Evolutionary conservation across 495 filamentous ascomycete species (phyloP).

Genomic region (Cryomyces minteri): DNA sequence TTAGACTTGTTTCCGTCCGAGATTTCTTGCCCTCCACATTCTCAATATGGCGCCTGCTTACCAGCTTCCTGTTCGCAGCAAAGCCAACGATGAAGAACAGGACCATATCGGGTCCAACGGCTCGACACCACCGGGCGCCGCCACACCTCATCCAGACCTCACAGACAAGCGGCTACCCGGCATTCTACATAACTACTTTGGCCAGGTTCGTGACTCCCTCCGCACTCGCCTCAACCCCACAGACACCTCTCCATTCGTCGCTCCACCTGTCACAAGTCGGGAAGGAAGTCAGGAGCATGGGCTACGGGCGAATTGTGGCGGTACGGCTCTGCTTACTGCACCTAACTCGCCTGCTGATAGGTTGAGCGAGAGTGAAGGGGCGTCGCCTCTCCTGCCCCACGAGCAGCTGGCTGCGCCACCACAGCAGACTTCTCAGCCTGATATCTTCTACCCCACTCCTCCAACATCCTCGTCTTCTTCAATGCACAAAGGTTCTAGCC

Average conservation of each 20-base stretch:
- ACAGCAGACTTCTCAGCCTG: constrained; percentile 1
- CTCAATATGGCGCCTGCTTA: constrained; percentile 15
- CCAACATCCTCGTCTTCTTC: constrained; percentile 11
- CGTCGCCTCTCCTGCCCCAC: constrained; percentile 11
- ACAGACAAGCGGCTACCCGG: constrained; percentile 80
- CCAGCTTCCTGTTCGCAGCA: constrained; percentile 8
- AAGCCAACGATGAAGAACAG: constrained; percentile 43
- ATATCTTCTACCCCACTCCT: constrained; percentile 12
- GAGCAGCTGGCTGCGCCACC: constrained; percentile 2
- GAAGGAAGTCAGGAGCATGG: constrained; percentile 3
- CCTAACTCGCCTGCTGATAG: constrained; percentile 6
- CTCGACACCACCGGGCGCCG: constrained; percentile 58
- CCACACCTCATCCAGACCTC: constrained; percentile 75
- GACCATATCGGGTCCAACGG: constrained; percentile 63
- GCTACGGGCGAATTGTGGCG: not conserved
- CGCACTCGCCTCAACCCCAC: constrained; percentile 10
- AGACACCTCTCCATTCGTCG: not conserved
- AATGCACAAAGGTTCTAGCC: constrained; percentile 4
- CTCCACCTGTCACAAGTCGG: constrained; percentile 2
- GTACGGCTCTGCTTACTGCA: constrained; percentile 5
- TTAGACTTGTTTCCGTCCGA: too few species aligned
- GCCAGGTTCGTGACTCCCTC: constrained; percentile 71
- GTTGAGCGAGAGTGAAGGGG: constrained; percentile 1
- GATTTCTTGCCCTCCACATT: too few species aligned
- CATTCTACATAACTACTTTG: constrained; percentile 79